phyloP scores from a whole-genome alignment of 2,329 filamentous ascomycete genomes.

The Fusarium sp. region DNA sequence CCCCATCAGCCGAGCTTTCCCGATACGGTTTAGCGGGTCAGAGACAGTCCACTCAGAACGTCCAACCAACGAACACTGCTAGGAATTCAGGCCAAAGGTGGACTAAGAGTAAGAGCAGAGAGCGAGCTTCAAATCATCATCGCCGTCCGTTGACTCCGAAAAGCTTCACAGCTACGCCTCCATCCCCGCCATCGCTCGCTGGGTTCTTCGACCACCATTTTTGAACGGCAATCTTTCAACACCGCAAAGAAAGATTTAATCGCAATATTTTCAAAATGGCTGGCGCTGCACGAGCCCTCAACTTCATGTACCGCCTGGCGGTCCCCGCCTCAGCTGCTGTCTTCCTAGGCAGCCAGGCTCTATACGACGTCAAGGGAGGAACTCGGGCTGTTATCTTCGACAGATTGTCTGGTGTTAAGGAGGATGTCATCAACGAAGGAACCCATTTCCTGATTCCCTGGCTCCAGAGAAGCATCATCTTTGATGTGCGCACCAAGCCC shows the following conservation, averaged over 20 bases:
- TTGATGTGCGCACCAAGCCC: constrained; percentile 97
- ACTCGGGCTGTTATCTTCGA: constrained; percentile 98
- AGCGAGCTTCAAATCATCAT: constrained; percentile 46
- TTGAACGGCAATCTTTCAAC: constrained; percentile 1
- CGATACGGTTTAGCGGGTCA: constrained; percentile 48
- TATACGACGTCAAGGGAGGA: constrained; percentile 98
- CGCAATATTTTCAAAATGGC: constrained; percentile 56
- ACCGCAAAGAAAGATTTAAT: constrained; percentile 4
- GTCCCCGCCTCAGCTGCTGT: constrained; percentile 78
- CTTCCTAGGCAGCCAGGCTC: constrained; percentile 77
- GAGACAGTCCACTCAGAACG: constrained; percentile 31
- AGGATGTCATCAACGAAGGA: constrained; percentile 91
- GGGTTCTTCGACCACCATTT: constrained; percentile 3
- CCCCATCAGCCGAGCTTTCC: constrained; percentile 52
- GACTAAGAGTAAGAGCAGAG: constrained; percentile 11
- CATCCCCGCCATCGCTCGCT: constrained; percentile 19
- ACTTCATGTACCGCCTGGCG: constrained; percentile 73
- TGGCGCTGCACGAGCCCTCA: constrained; percentile 67
- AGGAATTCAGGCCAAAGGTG: constrained; percentile 30
- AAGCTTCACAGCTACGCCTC: constrained; percentile 37
- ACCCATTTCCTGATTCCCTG: constrained; percentile 97
- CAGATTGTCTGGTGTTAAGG: constrained; percentile 89
- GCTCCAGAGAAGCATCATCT: constrained; percentile 94
- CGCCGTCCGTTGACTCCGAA: constrained; percentile 42
- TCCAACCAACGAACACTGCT: constrained; percentile 37